Percentiles rank a stretch among this genome's conserved stretches.
Conservation (phyloP, 129 eudicot species). For the Helichrysum umbraculigerum region DNA sequence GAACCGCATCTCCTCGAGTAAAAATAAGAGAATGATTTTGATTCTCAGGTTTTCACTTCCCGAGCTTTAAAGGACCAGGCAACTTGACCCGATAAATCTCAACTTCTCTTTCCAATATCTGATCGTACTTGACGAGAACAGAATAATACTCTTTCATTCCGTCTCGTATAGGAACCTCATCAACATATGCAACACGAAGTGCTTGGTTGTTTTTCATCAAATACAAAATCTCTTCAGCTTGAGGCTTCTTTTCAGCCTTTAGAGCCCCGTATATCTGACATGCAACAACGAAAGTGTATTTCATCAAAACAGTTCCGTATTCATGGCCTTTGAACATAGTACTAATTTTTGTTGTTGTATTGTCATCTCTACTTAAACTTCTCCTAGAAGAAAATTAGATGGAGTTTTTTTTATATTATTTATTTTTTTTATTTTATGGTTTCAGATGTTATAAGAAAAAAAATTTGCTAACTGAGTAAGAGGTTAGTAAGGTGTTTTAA, state of each 20-base stretch:
- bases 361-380: conserved; percentile 62
- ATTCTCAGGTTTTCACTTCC: conserved; percentile 97
- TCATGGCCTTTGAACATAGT: conserved; percentile 74
- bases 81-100: conserved; percentile 87
- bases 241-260: conserved; percentile 88
- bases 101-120: conserved; percentile 66
- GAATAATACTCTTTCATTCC: conserved; percentile 63
- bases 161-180: conserved; percentile 61
- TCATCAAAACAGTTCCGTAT: conserved; percentile 82
- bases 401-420: no score
- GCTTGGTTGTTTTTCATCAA: conserved; percentile 86
- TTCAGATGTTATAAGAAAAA: no score
- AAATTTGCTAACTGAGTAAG: no score
- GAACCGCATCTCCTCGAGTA: conserved; percentile 95
- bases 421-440: no score
- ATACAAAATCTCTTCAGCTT: conserved; percentile 80
- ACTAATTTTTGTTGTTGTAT: conserved; percentile 41
- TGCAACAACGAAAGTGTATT: conserved; percentile 89
- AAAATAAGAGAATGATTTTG: conserved; percentile 91
- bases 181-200: conserved; percentile 97
- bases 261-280: conserved; percentile 96
- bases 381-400: conserved; percentile 44
- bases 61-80: conserved; percentile 96
- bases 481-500: no score
- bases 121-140: conserved; percentile 95